Evolutionary conservation across 306 rosid species (phyloP).

Genomic region (Cucumis sativus): Cucumber_9930_V3 NC_026655.2:13943501-13944000

Average conservation of each 20-base stretch:
- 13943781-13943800: slow-evolving; percentile 30
- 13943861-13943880: slow-evolving; percentile 24
- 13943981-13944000: slow-evolving; percentile 38
- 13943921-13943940: slow-evolving; percentile 6
- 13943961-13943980: slow-evolving; percentile 36
- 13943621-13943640: not conserved
- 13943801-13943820: slow-evolving; percentile 24
- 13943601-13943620: not conserved
- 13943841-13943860: slow-evolving; percentile 32
- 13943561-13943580: not conserved
- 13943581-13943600: not conserved
- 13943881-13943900: slow-evolving; percentile 25
- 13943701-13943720: slow-evolving; percentile 20
- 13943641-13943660: not conserved
- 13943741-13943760: slow-evolving; percentile 17
- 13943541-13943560: not conserved
- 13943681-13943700: slow-evolving; percentile 10
- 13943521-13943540: not conserved
- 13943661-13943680: slow-evolving; percentile 6
- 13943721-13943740: slow-evolving; percentile 29
- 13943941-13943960: slow-evolving; percentile 25
- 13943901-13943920: slow-evolving; percentile 21
- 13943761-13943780: slow-evolving; percentile 30
- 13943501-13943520: not conserved
- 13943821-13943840: slow-evolving; percentile 17